phyloP scores from a whole-genome alignment of 208 protist genomes.

The Leishmania major region DNA sequence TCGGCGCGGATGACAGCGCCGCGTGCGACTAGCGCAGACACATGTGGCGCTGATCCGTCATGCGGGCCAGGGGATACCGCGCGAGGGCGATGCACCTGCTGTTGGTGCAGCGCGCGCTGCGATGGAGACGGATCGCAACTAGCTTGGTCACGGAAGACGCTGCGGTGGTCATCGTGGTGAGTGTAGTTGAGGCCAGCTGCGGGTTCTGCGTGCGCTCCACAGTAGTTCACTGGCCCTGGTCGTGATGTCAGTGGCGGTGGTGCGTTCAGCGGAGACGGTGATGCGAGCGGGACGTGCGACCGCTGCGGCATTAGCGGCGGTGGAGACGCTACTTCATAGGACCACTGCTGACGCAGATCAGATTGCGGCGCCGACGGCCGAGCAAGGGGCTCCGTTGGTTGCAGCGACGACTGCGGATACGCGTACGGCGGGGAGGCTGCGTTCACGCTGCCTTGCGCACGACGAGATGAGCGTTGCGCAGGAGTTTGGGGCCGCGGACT shows the following conservation, averaged over 20 bases:
- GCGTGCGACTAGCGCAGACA: background rate
- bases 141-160: background rate
- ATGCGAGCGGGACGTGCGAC: background rate
- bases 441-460: background rate
- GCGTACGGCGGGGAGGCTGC: background rate
- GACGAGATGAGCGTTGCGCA: background rate
- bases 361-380: background rate
- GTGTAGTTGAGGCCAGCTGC: conserved; percentile 12
- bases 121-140: background rate
- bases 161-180: background rate
- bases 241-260: background rate
- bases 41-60: background rate
- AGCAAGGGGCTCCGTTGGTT: background rate
- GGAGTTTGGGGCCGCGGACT: conserved; percentile 21
- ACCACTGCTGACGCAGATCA: background rate
- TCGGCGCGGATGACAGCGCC: conserved; percentile 24
- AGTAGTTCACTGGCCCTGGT: background rate
- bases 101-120: background rate
- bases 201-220: background rate
- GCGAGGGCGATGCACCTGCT: conserved; percentile 2
- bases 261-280: background rate
- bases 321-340: conserved; percentile 21
- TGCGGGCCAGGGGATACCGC: background rate
- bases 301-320: background rate
- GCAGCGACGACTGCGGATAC: background rate